Percentiles rank a stretch among this genome's conserved stretches.
Conservation (phyloP, 805 yeast species). For the Yamadazyma tumulicola region DNA sequence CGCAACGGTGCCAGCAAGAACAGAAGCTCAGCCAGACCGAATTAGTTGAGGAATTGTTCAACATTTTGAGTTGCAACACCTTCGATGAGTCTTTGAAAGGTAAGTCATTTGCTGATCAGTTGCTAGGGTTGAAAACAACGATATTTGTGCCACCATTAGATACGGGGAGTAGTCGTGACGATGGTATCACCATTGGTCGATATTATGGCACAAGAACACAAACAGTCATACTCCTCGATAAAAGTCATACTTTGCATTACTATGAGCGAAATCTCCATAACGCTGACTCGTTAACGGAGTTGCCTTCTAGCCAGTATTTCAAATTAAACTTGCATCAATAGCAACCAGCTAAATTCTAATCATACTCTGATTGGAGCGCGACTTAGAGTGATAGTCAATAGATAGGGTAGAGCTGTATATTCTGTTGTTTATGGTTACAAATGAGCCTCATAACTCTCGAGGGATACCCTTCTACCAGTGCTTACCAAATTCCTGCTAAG, state of each 20-base stretch:
- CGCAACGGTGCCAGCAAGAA: slow-evolving; percentile 12
- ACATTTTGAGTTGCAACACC: slow-evolving; percentile 45
- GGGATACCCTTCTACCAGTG: slow-evolving; percentile 24
- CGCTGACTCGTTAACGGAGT: slow-evolving; percentile 25
- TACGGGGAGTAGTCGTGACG: slow-evolving; percentile 12
- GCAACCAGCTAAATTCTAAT: slow-evolving; percentile 10
- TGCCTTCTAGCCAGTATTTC: slow-evolving; percentile 4
- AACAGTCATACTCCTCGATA: slow-evolving; percentile 63
- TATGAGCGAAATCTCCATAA: slow-evolving; percentile 59
- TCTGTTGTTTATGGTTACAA: background rate
- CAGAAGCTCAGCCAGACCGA: slow-evolving; percentile 17
- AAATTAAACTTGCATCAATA: slow-evolving; percentile 7
- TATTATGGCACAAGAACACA: slow-evolving; percentile 89
- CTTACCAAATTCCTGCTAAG: slow-evolving; percentile 20
- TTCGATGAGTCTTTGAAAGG: slow-evolving; percentile 21
- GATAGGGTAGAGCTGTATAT: background rate
- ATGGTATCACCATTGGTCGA: slow-evolving; percentile 36
- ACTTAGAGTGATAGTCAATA: background rate
- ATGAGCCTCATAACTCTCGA: slow-evolving; percentile 14
- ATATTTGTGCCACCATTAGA: slow-evolving; percentile 71
- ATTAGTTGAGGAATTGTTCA: slow-evolving; percentile 51
- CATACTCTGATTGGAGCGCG: too few species aligned
- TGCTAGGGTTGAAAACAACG: slow-evolving; percentile 47
- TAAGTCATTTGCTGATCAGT: slow-evolving; percentile 20
- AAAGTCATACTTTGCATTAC: slow-evolving; percentile 50